phyloP scores from a whole-genome alignment of 352 stramenopile species.

The Phytophthora pisi region DNA sequence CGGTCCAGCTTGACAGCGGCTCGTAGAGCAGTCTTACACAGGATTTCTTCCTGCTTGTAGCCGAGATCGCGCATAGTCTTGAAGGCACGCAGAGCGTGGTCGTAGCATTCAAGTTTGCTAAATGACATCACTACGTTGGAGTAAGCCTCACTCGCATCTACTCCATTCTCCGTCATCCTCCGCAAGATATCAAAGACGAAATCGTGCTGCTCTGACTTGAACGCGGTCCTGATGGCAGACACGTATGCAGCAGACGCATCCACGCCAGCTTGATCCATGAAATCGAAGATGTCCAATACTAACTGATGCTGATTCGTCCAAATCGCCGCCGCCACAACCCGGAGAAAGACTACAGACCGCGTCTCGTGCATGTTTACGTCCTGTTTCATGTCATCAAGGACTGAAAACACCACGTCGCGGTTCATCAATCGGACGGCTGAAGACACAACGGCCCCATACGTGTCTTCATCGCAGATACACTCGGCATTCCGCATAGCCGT shows the following conservation, averaged over 20 bases:
- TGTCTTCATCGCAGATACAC: neutral
- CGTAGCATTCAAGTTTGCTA: neutral
- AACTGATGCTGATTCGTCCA: neutral
- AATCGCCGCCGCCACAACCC: neutral
- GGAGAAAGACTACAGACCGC: neutral
- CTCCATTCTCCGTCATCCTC: neutral
- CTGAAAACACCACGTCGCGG: neutral
- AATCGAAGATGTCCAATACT: neutral
- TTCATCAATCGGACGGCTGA: neutral
- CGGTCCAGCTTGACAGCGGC: neutral
- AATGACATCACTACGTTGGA: no score
- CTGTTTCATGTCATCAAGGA: neutral
- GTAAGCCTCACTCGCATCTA: no score
- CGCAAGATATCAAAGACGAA: neutral
- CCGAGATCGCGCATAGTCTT: neutral
- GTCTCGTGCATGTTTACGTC: neutral
- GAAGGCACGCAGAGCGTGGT: neutral
- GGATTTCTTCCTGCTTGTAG: no score
- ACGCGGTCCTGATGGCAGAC: neutral
- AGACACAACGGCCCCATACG: neutral
- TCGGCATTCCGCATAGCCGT: neutral
- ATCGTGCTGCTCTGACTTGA: neutral
- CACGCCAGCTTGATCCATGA: neutral
- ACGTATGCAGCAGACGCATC: neutral
- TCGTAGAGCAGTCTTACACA: neutral